Evolutionary conservation across 148 eudicot genomes (phyloP).

Genomic region (Hydrangea macrophylla): DNA sequence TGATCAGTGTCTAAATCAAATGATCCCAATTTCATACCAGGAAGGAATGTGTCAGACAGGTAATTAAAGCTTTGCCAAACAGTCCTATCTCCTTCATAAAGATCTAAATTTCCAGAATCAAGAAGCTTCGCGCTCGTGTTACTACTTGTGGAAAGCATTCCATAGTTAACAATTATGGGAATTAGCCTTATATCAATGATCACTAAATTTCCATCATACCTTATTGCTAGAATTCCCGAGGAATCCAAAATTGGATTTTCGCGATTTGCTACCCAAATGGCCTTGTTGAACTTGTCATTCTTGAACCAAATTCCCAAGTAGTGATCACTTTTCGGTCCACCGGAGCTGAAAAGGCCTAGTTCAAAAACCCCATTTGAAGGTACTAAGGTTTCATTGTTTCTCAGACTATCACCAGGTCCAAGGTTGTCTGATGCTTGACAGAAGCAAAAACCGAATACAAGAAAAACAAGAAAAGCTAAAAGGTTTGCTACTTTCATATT

Average conservation of each 20-base stretch:
- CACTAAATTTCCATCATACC: neutral
- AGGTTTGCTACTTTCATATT: too few relatives aligned
- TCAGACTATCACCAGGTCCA: neutral
- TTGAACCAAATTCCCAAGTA: neutral
- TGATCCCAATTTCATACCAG: slow-evolving; percentile 20
- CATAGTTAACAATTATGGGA: neutral
- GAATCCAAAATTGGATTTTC: neutral
- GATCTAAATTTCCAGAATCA: slow-evolving; percentile 18
- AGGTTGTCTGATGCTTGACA: neutral
- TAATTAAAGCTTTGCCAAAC: slow-evolving; percentile 33
- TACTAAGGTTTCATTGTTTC: neutral
- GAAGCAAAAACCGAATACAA: neutral
- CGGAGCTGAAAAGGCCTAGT: neutral
- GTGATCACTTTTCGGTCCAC: neutral
- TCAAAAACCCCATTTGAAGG: neutral
- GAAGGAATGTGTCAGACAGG: slow-evolving; percentile 15
- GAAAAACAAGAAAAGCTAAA: too few relatives aligned
- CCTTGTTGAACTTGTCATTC: neutral
- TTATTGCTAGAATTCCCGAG: neutral
- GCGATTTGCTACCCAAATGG: slow-evolving; percentile 5
- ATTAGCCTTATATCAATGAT: too few relatives aligned
- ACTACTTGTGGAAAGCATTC: neutral
- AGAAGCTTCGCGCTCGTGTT: slow-evolving; percentile 7
- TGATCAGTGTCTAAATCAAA: neutral
- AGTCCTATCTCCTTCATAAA: neutral